Conservation (phyloP, 2,329 filamentous ascomycete species). For the Trichoderma citrinoviride region DNA sequence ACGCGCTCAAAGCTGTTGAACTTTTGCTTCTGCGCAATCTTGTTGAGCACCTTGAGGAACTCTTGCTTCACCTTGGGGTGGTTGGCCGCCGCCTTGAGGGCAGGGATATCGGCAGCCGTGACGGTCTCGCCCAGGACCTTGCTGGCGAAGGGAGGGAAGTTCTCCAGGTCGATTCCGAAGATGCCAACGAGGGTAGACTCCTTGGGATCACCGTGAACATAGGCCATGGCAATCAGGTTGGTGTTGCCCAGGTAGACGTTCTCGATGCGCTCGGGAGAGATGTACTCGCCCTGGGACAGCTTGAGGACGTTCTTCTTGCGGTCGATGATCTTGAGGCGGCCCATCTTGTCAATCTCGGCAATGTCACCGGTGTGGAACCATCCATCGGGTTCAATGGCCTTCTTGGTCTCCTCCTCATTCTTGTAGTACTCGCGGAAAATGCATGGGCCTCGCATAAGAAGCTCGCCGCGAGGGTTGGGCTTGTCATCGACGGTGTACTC, state of each 20-base stretch:
- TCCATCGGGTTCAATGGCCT: conserved; percentile 78
- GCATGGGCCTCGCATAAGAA: conserved; percentile 76
- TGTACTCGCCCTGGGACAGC: conserved; percentile 95
- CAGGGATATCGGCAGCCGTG: conserved; percentile 60
- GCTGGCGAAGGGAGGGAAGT: conserved; percentile 77
- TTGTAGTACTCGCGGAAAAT: conserved; percentile 87
- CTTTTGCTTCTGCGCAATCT: conserved; percentile 76
- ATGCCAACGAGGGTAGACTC: conserved; percentile 81
- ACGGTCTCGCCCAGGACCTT: conserved; percentile 71
- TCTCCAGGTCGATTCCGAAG: conserved; percentile 81
- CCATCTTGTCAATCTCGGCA: conserved; percentile 76
- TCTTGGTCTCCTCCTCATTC: conserved; percentile 82
- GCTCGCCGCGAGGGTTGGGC: conserved; percentile 85
- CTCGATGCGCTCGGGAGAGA: conserved; percentile 95
- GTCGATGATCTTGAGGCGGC: conserved; percentile 90
- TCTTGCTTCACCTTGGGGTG: conserved; percentile 71
- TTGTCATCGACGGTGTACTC: conserved; percentile 87
- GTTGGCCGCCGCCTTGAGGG: conserved; percentile 62
- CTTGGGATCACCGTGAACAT: conserved; percentile 84
- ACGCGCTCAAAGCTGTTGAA: conserved; percentile 91
- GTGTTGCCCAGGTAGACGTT: conserved; percentile 86
- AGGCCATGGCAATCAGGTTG: conserved; percentile 74
- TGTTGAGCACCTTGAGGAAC: conserved; percentile 74
- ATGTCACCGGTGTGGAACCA: conserved; percentile 99
- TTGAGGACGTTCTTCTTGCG: conserved; percentile 99